Evolutionary conservation across 225 moss, liverwort and hornwort species (phyloP), one percentile per base, ranked within the genome.

Genomic region (Lunularia cruciata): DNA sequence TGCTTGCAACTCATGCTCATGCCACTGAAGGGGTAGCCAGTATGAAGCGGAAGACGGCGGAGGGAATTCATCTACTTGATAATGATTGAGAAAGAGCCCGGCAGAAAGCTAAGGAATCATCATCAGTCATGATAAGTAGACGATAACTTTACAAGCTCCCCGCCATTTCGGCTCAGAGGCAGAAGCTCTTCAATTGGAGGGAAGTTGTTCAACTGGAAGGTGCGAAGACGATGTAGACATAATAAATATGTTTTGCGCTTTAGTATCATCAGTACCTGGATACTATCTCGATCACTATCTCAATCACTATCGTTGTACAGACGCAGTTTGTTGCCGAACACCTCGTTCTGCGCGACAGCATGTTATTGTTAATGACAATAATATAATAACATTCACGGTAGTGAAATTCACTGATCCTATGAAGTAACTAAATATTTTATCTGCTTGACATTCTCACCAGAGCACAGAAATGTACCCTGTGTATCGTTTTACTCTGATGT

Each of bases 11-110:
- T 35, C 16, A 34, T 65, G 65, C 48, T 31, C 47, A 5, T 65
- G 65, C 65, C 32, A 61, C 38, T 61, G 61, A 61, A 37, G 25
- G 30, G 18, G n/a, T n/a, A n/a, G 47, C 16, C 48, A 22, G 19
- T n/a, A 16, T 65, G 65, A 65, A n/a, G 19, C 18, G 2, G 25
- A 23, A 27, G 18, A 39, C 23, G 38, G 38, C 38, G 38, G 19
- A 39, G 39, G 64, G 19, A 1, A 31, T 46, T 22, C 6, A 31
- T 31, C 30, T 12, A 8, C 10, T 23, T 25, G 8, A 55, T 18
- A 4, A 1, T 22, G 14, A 31, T 58, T 31, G 1, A 22, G 12
- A n/a, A n/a, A n/a, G n/a, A n/a, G 40, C 40, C 40, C 40, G 40
- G 13, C 40, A 40, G 40, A n/a, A n/a, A n/a, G n/a, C n/a, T n/a